Percentiles rank a stretch among this genome's conserved stretches.
Evolutionary conservation across 2,329 filamentous ascomycete species (phyloP).

Genomic region (Colletotrichum musicola): DNA sequence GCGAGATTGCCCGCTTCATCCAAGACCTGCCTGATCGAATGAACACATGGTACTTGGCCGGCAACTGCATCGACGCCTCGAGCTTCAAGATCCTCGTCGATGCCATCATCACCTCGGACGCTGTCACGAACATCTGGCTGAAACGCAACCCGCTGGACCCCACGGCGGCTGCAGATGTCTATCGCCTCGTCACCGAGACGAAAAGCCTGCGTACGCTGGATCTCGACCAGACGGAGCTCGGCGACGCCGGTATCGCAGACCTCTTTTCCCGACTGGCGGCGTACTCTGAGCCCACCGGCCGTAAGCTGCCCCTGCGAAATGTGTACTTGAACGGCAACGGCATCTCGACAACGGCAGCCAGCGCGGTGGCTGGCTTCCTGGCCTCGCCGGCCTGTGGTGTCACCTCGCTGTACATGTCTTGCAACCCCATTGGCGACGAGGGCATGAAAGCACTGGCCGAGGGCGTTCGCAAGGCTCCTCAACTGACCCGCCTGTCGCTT

Average conservation of each 20-base stretch:
- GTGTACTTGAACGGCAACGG: slow-evolving; percentile 54
- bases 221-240: slow-evolving; percentile 65
- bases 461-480: slow-evolving; percentile 48
- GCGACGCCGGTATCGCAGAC: slow-evolving; percentile 58
- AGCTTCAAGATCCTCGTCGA: slow-evolving; percentile 58
- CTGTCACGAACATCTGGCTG: slow-evolving; percentile 64
- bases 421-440: slow-evolving; percentile 52
- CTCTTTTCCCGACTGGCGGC: slow-evolving; percentile 55
- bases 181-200: slow-evolving; percentile 57
- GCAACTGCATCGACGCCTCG: slow-evolving; percentile 63
- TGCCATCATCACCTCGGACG: slow-evolving; percentile 56
- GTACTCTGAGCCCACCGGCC: slow-evolving; percentile 44
- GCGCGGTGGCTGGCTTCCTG: slow-evolving; percentile 50
- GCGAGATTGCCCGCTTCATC: slow-evolving; percentile 60
- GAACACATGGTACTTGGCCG: slow-evolving; percentile 68
- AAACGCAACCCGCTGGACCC: slow-evolving; percentile 65
- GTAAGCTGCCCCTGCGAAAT: slow-evolving; percentile 48
- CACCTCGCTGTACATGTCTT: slow-evolving; percentile 53
- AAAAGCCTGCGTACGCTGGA: slow-evolving; percentile 62
- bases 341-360: slow-evolving; percentile 47
- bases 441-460: slow-evolving; percentile 48
- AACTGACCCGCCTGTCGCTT: slow-evolving; percentile 53
- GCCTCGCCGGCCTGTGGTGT: slow-evolving; percentile 48
- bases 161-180: slow-evolving; percentile 54
- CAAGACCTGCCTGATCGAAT: slow-evolving; percentile 59